A percentile compares a stretch with the other conserved stretches of the same genome.
These are phyloP conservation scores for Hirschioporus abietinus DNA, from an alignment of 768 basidiomycete species.

Conservation along the genomic window DNA sequence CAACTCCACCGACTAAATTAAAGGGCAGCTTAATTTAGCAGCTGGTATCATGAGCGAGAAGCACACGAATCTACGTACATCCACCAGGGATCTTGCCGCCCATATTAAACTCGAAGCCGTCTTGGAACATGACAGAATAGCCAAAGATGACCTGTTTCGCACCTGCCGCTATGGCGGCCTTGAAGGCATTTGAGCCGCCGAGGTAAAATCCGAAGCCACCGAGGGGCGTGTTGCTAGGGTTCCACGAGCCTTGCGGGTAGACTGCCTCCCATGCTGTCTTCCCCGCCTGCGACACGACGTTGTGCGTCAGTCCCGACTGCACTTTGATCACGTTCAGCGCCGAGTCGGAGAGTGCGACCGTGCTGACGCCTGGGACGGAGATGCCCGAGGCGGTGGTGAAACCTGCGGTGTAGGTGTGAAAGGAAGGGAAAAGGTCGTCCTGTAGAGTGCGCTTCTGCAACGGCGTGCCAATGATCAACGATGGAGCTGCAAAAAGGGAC, in stretches of 20 bases:
- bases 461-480: conserved; percentile 1
- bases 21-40: conserved; percentile 9
- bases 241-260: conserved; percentile 56
- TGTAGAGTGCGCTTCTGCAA: not conserved
- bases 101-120: conserved; percentile 57
- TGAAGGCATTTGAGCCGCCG: conserved; percentile 45
- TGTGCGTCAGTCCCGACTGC: conserved; percentile 1
- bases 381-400: conserved; percentile 5
- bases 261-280: conserved; percentile 45
- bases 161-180: conserved; percentile 37
- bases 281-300: conserved; percentile 44
- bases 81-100: conserved; percentile 74
- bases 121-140: conserved; percentile 56
- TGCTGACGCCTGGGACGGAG: conserved; percentile 3
- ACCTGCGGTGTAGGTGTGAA: not conserved
- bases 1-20: conserved; percentile 51
- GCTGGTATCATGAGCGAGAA: not conserved
- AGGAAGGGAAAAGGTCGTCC: not conserved
- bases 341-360: not conserved
- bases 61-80: conserved; percentile 38
- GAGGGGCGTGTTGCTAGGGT: conserved; percentile 36
- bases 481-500: not conserved
- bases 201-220: conserved; percentile 74
- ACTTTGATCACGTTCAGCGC: conserved; percentile 5
- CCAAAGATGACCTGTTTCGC: conserved; percentile 65